phyloP scores from a whole-genome alignment of 2,329 filamentous ascomycete genomes.

The Verticillium tricorpus region DNA sequence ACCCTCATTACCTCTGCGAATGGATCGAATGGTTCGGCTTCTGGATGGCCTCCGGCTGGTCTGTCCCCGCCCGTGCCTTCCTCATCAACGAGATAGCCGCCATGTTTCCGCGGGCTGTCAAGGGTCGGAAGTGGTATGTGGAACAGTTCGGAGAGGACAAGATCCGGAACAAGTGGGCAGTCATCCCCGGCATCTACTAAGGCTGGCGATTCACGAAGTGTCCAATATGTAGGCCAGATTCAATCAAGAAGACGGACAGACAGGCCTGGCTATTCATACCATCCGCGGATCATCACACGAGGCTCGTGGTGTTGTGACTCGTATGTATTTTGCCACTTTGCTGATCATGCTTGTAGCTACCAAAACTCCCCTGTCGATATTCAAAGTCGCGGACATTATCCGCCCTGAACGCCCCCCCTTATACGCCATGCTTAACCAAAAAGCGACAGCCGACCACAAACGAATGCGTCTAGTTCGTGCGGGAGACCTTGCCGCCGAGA shows the following conservation, averaged over 20 bases:
- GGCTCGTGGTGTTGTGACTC: no score
- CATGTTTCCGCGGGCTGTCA: constrained; percentile 83
- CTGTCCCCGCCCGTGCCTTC: constrained; percentile 74
- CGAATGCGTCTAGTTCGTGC: background rate
- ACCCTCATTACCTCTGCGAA: constrained; percentile 92
- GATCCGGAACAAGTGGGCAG: constrained; percentile 69
- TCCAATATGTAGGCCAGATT: background rate
- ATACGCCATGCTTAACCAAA: no score
- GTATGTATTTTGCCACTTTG: no score
- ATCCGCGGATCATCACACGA: background rate
- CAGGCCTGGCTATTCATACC: background rate
- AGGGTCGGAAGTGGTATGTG: constrained; percentile 81
- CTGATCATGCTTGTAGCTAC: no score
- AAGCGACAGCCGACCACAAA: background rate
- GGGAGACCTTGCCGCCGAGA: constrained; percentile 5
- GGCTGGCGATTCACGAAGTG: background rate
- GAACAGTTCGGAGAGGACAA: constrained; percentile 82
- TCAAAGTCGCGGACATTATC: no score
- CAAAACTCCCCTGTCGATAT: no score
- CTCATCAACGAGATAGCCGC: constrained; percentile 81
- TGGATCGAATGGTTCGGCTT: constrained; percentile 96
- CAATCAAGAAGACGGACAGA: background rate
- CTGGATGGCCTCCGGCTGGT: constrained; percentile 69
- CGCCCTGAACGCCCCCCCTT: no score
- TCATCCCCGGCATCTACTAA: constrained; percentile 50